phyloP scores from a whole-genome alignment of 2,329 filamentous ascomycete species.

The Chalaropsis thielavioides region DNA sequence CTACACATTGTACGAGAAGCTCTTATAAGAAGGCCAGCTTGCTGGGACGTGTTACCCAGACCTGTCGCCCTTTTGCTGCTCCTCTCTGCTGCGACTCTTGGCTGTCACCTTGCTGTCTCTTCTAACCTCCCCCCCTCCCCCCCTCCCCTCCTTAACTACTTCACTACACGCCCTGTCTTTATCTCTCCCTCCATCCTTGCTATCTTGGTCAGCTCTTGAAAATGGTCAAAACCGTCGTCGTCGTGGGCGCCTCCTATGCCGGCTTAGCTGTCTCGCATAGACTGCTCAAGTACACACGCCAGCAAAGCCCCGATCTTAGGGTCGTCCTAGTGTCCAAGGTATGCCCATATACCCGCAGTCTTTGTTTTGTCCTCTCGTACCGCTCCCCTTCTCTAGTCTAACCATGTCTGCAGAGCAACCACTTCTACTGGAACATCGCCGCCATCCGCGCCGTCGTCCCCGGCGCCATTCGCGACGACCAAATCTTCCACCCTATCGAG shows the following conservation, averaged over 20 bases:
- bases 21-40: neutral
- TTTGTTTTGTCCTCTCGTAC: neutral
- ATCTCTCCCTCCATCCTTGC: neutral
- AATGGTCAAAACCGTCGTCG: constrained; percentile 39
- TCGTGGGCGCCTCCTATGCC: constrained; percentile 40
- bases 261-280: constrained; percentile 40
- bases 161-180: too few relatives aligned
- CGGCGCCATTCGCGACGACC: constrained; percentile 33
- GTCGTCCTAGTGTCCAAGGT: constrained; percentile 44
- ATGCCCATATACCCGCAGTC: constrained; percentile 16
- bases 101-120: too few relatives aligned
- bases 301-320: constrained; percentile 33
- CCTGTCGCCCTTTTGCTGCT: neutral
- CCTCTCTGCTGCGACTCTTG: neutral
- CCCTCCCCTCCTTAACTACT: too few relatives aligned
- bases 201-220: constrained; percentile 14
- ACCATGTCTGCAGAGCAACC: constrained; percentile 31
- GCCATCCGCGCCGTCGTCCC: constrained; percentile 42
- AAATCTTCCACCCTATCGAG: constrained; percentile 36
- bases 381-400: neutral
- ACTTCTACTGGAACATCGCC: constrained; percentile 46
- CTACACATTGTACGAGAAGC: neutral
- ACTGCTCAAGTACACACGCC: constrained; percentile 38
- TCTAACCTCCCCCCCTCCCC: too few relatives aligned
- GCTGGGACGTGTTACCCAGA: neutral